These are phyloP conservation scores for Cladosporium sp. DNA, from an alignment of 2,329 filamentous ascomycete species.

Conservation along the genomic window DNA sequence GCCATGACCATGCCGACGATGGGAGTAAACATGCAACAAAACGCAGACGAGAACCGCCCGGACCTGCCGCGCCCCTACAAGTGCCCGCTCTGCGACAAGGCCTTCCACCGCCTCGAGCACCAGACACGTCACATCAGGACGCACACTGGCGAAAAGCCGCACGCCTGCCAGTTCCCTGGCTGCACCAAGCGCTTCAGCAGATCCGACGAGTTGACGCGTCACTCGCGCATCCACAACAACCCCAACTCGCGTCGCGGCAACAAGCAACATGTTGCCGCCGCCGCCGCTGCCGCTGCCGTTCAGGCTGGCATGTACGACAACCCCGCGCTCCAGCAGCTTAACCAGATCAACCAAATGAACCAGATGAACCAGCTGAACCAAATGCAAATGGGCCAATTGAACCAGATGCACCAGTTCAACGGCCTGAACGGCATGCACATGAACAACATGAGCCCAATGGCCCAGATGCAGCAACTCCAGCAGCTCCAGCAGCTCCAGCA, in stretches of 20 bases:
- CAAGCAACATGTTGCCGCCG: conserved; percentile 67
- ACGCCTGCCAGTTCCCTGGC: conserved; percentile 89
- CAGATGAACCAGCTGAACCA: conserved; percentile 76
- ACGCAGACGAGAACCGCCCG: conserved; percentile 63
- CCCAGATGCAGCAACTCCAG: conserved; percentile 12
- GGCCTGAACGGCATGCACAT: conserved; percentile 20
- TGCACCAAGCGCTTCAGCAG: conserved; percentile 97
- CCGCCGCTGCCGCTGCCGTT: conserved; percentile 52
- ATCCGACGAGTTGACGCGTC: conserved; percentile 91
- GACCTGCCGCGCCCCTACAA: conserved; percentile 97
- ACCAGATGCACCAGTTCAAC: conserved; percentile 24
- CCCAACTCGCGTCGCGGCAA: conserved; percentile 92
- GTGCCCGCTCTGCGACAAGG: conserved; percentile 96
- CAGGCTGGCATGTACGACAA: conserved; percentile 49
- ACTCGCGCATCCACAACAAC: conserved; percentile 98
- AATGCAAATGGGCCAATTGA: conserved; percentile 37
- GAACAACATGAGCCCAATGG: conserved; percentile 12
- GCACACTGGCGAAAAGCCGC: conserved; percentile 96
- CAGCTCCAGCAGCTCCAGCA: conserved; percentile 14
- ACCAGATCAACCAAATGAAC: conserved; percentile 72
- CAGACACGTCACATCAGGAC: conserved; percentile 90
- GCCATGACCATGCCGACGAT: conserved; percentile 41
- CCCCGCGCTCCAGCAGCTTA: conserved; percentile 38
- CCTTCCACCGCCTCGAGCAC: conserved; percentile 96
- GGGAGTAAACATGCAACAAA: conserved; percentile 56